Evolutionary conservation across 306 rosid genomes (phyloP), one percentile per base, ranked within the genome.

Genomic region (Astragalus glycyphyllos): DNA sequence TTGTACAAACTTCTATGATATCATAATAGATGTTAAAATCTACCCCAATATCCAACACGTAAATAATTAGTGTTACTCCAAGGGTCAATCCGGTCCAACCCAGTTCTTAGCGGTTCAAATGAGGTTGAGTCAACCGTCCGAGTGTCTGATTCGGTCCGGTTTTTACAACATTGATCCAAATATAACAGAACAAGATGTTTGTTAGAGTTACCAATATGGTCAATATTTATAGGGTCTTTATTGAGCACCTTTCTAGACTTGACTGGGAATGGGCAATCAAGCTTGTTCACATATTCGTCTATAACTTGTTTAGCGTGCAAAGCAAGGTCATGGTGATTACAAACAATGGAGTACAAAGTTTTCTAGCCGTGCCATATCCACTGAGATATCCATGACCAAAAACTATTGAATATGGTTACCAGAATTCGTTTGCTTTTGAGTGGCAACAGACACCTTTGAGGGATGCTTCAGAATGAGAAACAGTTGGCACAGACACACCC

Each of bases 221-320:
- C 7, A 20, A 61, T 62, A 38, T 17, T 49, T 56, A 46, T 64
- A 31, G 59, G 54, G 41, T 58, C 16, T 69, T 63, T 58, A 7
- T 17, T 4, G 0, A 34, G 10, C 56, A 59, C 66, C 31, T 68
- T 60, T 75, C 35, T 72, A 72, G 71, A 48, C 77, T 78, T 56
- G 65, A 77, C 74, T 60, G 11, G 37, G 72, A 79, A 74, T 50
- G 63, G 65, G 65, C 72, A 62, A 82, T 58, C 77, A 77, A 65
- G 64, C 58, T 66, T 57, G 17, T 42, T 58, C 75, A 75, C 72
- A 41, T 2, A 17, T 75, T 78, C 32, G 4, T 47, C 10, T 45
- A 44, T 63, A 55, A 74, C 67, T 65, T 65, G 65, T 53, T 65
- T 75, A 42, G 69, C 92, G 79, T 84, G 89, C 81, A 78, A 66